Evolutionary conservation across 2,329 filamentous ascomycete genomes (phyloP).

Genomic region (Cladosporium halotolerans): DNA sequence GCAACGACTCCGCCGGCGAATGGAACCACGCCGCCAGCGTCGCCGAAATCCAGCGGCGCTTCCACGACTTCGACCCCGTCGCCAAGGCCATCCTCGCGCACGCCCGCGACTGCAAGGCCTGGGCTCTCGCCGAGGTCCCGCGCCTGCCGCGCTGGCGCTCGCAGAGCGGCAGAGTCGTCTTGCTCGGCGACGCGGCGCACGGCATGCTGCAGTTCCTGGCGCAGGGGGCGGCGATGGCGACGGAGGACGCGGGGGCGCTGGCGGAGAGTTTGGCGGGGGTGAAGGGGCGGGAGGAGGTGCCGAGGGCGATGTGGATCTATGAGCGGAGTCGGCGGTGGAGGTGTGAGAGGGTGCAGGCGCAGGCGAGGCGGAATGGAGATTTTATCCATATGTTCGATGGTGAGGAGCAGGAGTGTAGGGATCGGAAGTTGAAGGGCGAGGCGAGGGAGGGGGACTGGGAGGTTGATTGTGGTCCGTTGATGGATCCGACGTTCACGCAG

Average conservation of each 20-base stretch:
- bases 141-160: constrained; percentile 37
- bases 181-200: constrained; percentile 36
- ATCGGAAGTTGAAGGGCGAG: neutral
- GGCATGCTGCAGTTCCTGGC: constrained; percentile 30
- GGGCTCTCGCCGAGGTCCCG: constrained; percentile 41
- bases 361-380: constrained; percentile 2
- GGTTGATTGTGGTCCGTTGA: constrained; percentile 3
- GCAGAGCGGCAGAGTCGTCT: constrained; percentile 24
- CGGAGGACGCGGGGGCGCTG: constrained; percentile 7
- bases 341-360: constrained; percentile 9
- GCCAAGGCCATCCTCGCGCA: constrained; percentile 19
- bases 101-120: constrained; percentile 26
- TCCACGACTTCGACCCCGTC: constrained; percentile 10
- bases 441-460: neutral
- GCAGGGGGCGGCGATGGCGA: constrained; percentile 4
- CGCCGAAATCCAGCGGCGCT: constrained; percentile 4
- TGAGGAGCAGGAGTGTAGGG: constrained; percentile 1
- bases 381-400: constrained; percentile 8
- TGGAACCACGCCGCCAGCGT: constrained; percentile 5
- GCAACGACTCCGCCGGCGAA: constrained; percentile 3
- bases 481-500: constrained; percentile 2
- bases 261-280: neutral
- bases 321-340: constrained; percentile 8
- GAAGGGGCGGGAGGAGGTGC: neutral
- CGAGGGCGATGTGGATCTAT: constrained; percentile 2